Evolutionary conservation across 2,329 filamentous ascomycete species (phyloP).

Genomic region (Chaetomium strumarium): DNA sequence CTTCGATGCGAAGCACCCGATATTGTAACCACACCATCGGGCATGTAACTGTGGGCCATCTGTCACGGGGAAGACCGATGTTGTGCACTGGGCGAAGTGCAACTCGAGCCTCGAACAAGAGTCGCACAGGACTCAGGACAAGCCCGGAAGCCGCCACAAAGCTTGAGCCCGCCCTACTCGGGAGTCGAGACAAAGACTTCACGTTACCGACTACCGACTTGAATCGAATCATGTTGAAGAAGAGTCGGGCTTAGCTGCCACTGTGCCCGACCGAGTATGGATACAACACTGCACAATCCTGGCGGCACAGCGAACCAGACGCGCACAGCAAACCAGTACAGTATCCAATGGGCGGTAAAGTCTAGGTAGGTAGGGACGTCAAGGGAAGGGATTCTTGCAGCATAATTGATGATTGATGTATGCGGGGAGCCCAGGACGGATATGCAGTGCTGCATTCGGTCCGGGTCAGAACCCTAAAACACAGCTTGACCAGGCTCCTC

Average conservation of each 20-base stretch:
- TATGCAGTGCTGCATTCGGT: neutral
- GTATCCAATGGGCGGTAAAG: too few relatives aligned
- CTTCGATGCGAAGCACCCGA: slow-evolving; percentile 14
- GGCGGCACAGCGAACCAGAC: too few relatives aligned
- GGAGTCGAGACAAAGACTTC: neutral
- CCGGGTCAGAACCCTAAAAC: neutral
- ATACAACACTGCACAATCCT: too few relatives aligned
- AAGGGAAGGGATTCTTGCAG: too few relatives aligned
- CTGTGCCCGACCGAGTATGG: too few relatives aligned
- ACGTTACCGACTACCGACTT: too few relatives aligned
- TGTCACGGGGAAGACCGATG: neutral
- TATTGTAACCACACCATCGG: slow-evolving; percentile 24
- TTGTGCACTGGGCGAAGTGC: neutral
- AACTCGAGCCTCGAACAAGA: too few relatives aligned
- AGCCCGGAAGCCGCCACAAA: slow-evolving; percentile 15
- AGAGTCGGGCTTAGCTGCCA: too few relatives aligned
- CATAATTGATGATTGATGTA: too few relatives aligned
- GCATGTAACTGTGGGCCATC: slow-evolving; percentile 10
- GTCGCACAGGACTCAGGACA: neutral
- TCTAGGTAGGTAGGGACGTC: too few relatives aligned
- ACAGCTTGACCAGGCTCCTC: neutral
- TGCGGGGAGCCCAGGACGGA: too few relatives aligned
- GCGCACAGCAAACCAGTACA: too few relatives aligned
- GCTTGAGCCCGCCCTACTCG: slow-evolving; percentile 5
- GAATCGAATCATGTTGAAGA: neutral